A percentile compares a stretch with the other conserved stretches of the same genome.
These are phyloP conservation scores for Leishmania mexicana DNA, from an alignment of 208 protist species.

Conservation along the genomic window DNA sequence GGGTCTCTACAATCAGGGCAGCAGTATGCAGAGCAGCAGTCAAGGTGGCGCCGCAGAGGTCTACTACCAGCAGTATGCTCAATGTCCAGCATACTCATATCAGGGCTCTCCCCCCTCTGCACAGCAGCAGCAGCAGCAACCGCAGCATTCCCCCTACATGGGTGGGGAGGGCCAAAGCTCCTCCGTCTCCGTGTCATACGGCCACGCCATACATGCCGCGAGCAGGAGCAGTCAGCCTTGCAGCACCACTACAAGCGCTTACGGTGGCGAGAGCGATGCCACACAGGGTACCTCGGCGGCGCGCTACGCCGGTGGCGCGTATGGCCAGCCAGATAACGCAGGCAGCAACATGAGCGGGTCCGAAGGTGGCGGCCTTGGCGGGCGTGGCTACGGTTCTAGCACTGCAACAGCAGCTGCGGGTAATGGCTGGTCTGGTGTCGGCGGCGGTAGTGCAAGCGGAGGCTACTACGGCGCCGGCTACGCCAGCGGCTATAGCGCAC, in stretches of 20 bases:
- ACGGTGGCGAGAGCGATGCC: conserved; percentile 11
- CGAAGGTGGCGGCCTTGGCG: neutral
- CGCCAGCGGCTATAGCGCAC: neutral
- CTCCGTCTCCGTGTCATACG: neutral
- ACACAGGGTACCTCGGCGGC: neutral
- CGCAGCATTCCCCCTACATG: neutral
- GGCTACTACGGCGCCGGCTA: conserved; percentile 13
- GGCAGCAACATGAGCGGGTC: neutral
- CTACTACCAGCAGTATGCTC: conserved; percentile 10
- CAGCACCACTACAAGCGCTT: conserved; percentile 3
- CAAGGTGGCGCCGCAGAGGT: conserved; percentile 7
- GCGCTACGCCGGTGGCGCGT: neutral
- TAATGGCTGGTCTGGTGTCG: neutral
- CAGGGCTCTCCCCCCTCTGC: neutral
- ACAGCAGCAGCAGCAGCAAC: conserved; percentile 7
- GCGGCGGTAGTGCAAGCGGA: conserved; percentile 7
- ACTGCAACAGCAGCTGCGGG: neutral
- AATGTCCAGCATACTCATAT: conserved; percentile 7
- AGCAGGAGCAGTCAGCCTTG: conserved; percentile 1
- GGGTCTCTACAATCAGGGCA: conserved; percentile 2
- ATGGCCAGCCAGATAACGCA: neutral
- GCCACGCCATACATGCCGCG: neutral
- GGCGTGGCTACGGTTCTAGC: neutral
- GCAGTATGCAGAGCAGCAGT: neutral
- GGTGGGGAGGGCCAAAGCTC: neutral